Conservation (phyloP, 148 eudicot genomes). For the Spergularia bocconei region DNA sequence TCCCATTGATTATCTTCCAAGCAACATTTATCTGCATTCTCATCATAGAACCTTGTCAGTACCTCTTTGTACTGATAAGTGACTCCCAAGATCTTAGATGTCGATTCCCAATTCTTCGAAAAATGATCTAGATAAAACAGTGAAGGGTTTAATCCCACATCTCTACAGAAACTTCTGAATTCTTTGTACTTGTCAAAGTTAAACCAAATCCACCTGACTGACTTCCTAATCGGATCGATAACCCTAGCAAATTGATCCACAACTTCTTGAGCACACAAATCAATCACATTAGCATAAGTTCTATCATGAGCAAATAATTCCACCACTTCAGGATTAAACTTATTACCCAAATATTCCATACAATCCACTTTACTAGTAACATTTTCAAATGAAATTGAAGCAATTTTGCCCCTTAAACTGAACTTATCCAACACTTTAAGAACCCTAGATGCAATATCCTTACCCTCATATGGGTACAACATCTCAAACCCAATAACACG, state of each 20-base stretch:
- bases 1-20: neutral
- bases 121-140: neutral
- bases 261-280: constrained; percentile 12
- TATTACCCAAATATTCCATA: neutral
- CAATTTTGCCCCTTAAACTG: neutral
- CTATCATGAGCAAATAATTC: constrained; percentile 6
- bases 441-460: neutral
- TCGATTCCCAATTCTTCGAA: neutral
- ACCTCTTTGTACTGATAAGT: neutral
- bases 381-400: neutral
- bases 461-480: neutral
- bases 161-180: neutral
- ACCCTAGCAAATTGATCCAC: neutral
- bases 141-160: neutral
- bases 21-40: neutral
- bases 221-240: neutral
- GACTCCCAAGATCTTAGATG: neutral
- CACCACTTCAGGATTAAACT: neutral
- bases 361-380: neutral
- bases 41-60: neutral
- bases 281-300: constrained; percentile 1
- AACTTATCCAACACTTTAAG: neutral
- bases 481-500: constrained; percentile 14
- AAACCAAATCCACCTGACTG: neutral
- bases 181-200: neutral